phyloP scores from a whole-genome alignment of 306 rosid species.

The Quercus rubra region DNA sequence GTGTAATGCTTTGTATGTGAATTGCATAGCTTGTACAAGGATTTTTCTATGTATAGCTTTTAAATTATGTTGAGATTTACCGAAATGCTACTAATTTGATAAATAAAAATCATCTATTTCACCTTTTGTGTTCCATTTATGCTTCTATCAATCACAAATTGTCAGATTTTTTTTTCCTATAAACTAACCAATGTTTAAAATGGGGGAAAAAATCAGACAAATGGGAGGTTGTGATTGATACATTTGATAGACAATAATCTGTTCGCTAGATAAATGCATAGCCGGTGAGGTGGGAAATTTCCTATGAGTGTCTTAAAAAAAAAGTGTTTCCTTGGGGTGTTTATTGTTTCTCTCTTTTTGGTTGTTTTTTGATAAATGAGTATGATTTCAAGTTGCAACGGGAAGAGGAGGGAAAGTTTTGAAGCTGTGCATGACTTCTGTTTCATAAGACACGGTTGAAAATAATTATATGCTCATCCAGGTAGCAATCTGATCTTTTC shows the following conservation, averaged over 20 bases:
- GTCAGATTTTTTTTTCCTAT: no score
- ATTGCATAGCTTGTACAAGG: conserved; percentile 15
- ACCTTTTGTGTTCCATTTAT: no score
- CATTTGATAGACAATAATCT: neutral
- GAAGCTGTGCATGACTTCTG: neutral
- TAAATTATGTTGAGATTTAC: neutral
- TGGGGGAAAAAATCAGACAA: no score
- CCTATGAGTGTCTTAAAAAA: neutral
- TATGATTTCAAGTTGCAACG: neutral
- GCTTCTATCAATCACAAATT: no score
- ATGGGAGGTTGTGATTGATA: neutral
- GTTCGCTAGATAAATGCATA: neutral
- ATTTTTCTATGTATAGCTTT: conserved; percentile 38
- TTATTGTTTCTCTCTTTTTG: neutral
- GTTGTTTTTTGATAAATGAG: neutral
- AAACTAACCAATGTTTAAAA: no score
- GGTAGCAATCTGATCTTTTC: no score
- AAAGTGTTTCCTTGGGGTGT: neutral
- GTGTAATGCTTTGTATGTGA: conserved; percentile 21
- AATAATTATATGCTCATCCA: no score
- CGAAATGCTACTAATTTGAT: neutral
- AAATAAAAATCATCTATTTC: no score
- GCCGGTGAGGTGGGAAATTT: neutral
- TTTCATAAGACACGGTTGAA: neutral
- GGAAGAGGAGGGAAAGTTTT: no score